Base-by-base conservation (phyloP, 306 rosid species). In the Vachellia pachyceras region DNA sequence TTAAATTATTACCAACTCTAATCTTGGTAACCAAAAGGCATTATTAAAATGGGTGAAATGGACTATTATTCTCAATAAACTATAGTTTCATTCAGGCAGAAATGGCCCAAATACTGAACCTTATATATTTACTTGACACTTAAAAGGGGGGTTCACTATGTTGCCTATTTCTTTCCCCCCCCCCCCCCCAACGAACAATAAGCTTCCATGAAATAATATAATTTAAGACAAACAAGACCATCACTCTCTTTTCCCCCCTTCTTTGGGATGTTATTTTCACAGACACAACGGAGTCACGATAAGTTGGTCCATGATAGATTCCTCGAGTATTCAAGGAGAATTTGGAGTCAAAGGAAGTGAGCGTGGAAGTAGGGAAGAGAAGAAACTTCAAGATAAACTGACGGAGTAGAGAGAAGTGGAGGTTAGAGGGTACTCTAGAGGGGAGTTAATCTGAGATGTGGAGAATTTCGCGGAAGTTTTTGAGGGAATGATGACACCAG, bases 21-120 rank as follows among this genome's bases (percentile, higher is more conserved):
- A 72, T 55, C 60, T 71, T 79, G 44, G 40, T 42, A 15, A 58
- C n/a, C 35, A n/a, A 17, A 73, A 82, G 49, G 45, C 41, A 52
- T 14, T 70, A 37, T 41, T 35, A 35, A 60, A 7, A 79, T 76
- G 70, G 70, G 52, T 65, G 82, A 78, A 52, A 69, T 44, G n/a
- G 60, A 69, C 60, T 68, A 18, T n/a, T 23, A 77, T 46, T 80
- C 64, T 60, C 45, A 12, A 40, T 39, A n/a, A 22, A 68, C 65
- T 68, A 46, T 3, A 72, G n/a, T 33, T 18, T 72, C 63, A 49
- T 72, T 7, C 29, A 35, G 10, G 13, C 44, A 35, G 25, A 54
- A 46, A 7, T 35, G 8, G 44, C 61, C 45, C 11, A 35, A 22
- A 50, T 17, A 72, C 14, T 11, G 55, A 72, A 33, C 77, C 77